These are phyloP conservation scores for Aphanocladium album DNA, from an alignment of 2,329 filamentous ascomycete species.

Conservation along the genomic window DNA sequence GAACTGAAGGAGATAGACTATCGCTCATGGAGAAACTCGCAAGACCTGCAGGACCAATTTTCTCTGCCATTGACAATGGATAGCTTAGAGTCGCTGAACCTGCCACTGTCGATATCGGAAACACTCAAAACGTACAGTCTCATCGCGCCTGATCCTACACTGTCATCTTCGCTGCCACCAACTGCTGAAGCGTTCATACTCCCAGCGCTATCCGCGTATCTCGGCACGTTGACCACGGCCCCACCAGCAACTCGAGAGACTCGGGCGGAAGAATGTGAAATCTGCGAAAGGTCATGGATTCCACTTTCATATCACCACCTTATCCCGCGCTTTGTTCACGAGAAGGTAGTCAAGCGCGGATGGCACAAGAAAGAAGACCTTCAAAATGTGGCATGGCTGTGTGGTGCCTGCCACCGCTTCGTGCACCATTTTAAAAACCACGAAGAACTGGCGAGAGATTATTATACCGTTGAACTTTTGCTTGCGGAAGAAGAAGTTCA, in stretches of 20 bases:
- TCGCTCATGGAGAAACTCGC: conserved; percentile 39
- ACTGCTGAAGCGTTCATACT: conserved; percentile 52
- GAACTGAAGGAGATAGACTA: conserved; percentile 59
- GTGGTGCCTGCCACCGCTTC: conserved; percentile 76
- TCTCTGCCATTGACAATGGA: conserved; percentile 50
- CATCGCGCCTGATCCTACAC: conserved; percentile 37
- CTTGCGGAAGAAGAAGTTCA: conserved; percentile 65
- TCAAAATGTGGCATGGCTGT: conserved; percentile 81
- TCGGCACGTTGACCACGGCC: conserved; percentile 50
- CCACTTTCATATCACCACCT: conserved; percentile 79
- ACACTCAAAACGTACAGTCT: conserved; percentile 64
- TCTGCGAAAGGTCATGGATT: conserved; percentile 71
- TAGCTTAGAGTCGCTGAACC: conserved; percentile 50
- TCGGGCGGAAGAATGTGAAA: conserved; percentile 59
- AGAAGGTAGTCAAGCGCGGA: conserved; percentile 67
- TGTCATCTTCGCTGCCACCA: conserved; percentile 30
- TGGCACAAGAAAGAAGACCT: conserved; percentile 74
- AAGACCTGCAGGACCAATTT: conserved; percentile 49
- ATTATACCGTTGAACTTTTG: conserved; percentile 68
- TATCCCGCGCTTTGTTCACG: conserved; percentile 73
- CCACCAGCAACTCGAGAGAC: conserved; percentile 61
- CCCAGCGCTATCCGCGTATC: conserved; percentile 59
- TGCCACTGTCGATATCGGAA: conserved; percentile 52
- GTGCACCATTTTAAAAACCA: conserved; percentile 72
- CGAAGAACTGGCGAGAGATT: conserved; percentile 70